These are phyloP conservation scores for Gossypium mustelinum DNA, from an alignment of 345 rosid species.

Conservation along the genomic window DNA sequence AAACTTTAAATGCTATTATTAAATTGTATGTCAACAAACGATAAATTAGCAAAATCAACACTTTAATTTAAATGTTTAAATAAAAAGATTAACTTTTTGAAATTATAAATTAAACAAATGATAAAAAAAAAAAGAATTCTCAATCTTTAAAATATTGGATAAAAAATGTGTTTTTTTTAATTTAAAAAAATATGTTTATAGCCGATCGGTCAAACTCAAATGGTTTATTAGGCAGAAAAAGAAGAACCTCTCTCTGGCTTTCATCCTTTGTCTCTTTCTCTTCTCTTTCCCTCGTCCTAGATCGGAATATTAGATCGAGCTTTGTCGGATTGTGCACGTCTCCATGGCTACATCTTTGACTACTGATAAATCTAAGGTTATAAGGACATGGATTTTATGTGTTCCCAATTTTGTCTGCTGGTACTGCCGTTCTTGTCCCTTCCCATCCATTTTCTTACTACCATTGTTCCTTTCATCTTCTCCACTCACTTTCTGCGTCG, in stretches of 20 bases:
- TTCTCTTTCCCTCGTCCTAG: background rate
- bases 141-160: background rate
- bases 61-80: too few relatives aligned
- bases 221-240: background rate
- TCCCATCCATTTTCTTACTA: conserved; percentile 13
- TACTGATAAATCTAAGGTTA: conserved; percentile 10
- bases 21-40: too few relatives aligned
- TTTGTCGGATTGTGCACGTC: conserved; percentile 18
- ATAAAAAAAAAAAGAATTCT: background rate
- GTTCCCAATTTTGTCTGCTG: conserved; percentile 24
- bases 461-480: background rate
- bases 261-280: background rate
- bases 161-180: too few relatives aligned
- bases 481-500: conserved; percentile 24
- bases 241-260: background rate
- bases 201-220: conserved; percentile 2
- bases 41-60: too few relatives aligned
- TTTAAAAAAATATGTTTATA: background rate
- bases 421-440: conserved; percentile 10
- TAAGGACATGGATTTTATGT: background rate
- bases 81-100: too few relatives aligned
- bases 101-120: too few relatives aligned
- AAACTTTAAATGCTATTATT: too few relatives aligned
- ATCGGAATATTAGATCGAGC: conserved; percentile 10
- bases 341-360: conserved; percentile 19